phyloP scores from a whole-genome alignment of 2,329 filamentous ascomycete genomes.

The Dactylellina leptospora region DNA sequence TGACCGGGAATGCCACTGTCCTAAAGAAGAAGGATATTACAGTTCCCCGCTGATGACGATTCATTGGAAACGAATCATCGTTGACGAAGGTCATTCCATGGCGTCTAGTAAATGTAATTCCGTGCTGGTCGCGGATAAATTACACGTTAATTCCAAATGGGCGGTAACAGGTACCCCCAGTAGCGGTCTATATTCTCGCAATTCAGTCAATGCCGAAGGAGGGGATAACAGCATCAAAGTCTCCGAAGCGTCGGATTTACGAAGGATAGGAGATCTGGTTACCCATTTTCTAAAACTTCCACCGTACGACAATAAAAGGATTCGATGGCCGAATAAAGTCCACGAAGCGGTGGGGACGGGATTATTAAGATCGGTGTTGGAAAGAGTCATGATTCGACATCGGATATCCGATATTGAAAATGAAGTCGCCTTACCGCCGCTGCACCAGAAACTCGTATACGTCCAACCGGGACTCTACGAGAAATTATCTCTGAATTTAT shows the following conservation, averaged over 20 bases:
- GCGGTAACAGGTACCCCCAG: conserved; percentile 91
- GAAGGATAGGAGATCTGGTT: conserved; percentile 73
- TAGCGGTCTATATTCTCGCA: conserved; percentile 76
- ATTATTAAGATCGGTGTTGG: conserved; percentile 74
- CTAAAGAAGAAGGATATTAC: conserved; percentile 62
- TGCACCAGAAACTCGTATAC: conserved; percentile 75
- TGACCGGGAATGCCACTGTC: conserved; percentile 62
- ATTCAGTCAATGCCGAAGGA: conserved; percentile 64
- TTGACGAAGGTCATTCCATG: conserved; percentile 90
- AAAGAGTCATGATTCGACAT: conserved; percentile 83
- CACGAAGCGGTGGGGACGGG: conserved; percentile 60
- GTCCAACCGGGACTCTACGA: conserved; percentile 86
- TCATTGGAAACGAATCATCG: conserved; percentile 87
- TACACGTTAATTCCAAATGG: conserved; percentile 80
- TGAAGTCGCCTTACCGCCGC: conserved; percentile 72
- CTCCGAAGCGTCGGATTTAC: conserved; percentile 62
- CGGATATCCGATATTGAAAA: conserved; percentile 73
- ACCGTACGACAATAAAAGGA: conserved; percentile 11
- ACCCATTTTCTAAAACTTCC: conserved; percentile 74
- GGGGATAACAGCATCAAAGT: conserved; percentile 58
- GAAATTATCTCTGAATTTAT: conserved; percentile 81
- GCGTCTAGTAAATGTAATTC: conserved; percentile 73
- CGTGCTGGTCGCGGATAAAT: conserved; percentile 65
- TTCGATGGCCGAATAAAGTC: conserved; percentile 26
- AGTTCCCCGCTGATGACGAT: conserved; percentile 73